Evolutionary conservation across 2,329 filamentous ascomycete species (phyloP), one percentile per base, ranked within the genome.

Genomic region (Hypoxylon sp.): DNA sequence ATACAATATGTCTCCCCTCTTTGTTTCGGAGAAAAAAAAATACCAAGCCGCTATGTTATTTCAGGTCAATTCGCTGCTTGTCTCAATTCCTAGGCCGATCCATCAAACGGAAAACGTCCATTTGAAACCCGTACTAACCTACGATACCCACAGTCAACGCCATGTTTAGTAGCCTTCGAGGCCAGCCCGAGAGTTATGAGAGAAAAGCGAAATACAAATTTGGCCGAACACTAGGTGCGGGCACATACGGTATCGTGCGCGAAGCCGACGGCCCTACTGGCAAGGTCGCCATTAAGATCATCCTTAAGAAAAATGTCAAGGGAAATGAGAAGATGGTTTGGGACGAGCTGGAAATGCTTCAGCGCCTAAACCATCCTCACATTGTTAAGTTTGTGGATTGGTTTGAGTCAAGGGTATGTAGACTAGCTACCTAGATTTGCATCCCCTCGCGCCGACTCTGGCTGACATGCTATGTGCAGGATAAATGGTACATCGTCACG

Each of bases 401-500:
- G 95, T 99, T 99, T 79, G 96, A 99, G 83, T 98, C 95, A 63
- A 93, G 94, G 83, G 94, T 97, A 83, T 73, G 90, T 76, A 52
- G 33, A 19, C 37, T 17, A 48, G 5, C n/a, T 5, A 14, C n/a
- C 26, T 44, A 29, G 39, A 51, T 57, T 39, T 24, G 17, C 35
- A 42, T 44, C 3, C 33, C 53, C 39, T 39, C 24, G 24, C 29
- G 37, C 17, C 19, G 8, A 54, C 31, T 44, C 58, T 26, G 60
- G 66, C 71, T 74, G 57, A 74, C 55, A n/a, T 24, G 3, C 24
- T 48, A 42, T 46, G 9, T 29, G 31, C 75, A 97, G 94, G 96
- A 99, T 85, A 99, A 99, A 85, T 99, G 97, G 84, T 99, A 99
- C 81, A 98, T 99, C 74, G 94, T 99, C 75, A 99, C 96, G 33